A percentile compares a stretch with the other conserved stretches of the same genome.
phyloP scores from a whole-genome alignment of 2,329 filamentous ascomycete species.

The Botrytis medusae region DNA sequence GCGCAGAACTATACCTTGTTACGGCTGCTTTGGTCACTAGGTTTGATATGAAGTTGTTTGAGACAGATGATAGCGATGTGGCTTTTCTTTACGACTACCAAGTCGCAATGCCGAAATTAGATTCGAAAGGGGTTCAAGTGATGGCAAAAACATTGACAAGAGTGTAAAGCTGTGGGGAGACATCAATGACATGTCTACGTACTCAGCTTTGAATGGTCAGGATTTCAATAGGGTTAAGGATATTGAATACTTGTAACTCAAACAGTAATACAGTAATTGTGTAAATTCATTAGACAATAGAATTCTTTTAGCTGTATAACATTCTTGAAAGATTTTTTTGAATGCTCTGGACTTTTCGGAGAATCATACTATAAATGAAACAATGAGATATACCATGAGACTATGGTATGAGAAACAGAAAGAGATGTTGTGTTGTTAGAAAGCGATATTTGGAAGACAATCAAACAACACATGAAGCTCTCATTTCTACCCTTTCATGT shows the following conservation, averaged over 20 bases:
- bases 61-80: not conserved
- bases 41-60: not conserved
- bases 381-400: too few species aligned
- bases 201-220: too few species aligned
- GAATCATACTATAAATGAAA: too few species aligned
- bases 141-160: not conserved
- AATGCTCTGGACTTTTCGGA: too few species aligned
- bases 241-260: too few species aligned
- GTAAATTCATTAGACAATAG: too few species aligned
- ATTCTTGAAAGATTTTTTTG: too few species aligned
- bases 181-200: not conserved
- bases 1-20: not conserved
- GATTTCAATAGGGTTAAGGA: too few species aligned
- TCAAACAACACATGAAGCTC: not conserved
- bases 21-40: not conserved
- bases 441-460: not conserved
- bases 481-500: not conserved
- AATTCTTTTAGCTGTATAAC: too few species aligned
- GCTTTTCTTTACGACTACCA: not conserved
- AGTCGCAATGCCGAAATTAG: not conserved
- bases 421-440: too few species aligned
- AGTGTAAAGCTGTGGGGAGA: not conserved
- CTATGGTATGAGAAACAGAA: too few species aligned
- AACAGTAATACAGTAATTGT: too few species aligned
- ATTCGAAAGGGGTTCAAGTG: not conserved